Base-by-base conservation (phyloP, 345 rosid species). In the Salix udensis region DNA sequence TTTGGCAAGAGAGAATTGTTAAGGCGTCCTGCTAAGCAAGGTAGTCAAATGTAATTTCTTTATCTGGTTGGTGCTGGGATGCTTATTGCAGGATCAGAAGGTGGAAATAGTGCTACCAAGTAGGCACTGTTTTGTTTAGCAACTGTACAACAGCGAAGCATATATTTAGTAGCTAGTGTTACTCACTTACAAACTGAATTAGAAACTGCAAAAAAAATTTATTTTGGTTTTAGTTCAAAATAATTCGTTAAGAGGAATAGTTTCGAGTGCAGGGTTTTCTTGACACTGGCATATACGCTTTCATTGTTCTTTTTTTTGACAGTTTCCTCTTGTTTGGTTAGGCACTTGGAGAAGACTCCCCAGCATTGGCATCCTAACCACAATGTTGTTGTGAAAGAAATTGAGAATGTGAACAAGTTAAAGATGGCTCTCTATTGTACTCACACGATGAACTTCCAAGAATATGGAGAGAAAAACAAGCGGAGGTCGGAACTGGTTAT, bases 371-470 rank as follows among this genome's bases (percentile, higher is more conserved):
- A 80, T 55, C 69, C 79, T 2, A 76, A 44, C 62, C 83, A 80
- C 80, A 76, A 1, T 46, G 58, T 80, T 76, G 77, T 76, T 13
- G 77, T 80, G 66, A 76, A 76, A 68, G 83, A 80, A 53, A 80
- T 80, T 67, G 83, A 80, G 73, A 76, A 76, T 13, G 74, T 80
- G 53, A 80, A 80, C 64, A 67, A 76, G 68, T 40, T 80, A 44
- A 72, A 72, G 58, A 76, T 80, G 79, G 83, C 77, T 39, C 83
- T 80, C 53, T 80, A 74, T 36, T 67, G 73, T 46, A 80, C 46
- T 30, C 83, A 80, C 79, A 80, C 79, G 11, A 80, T 80, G 77
- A 80, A 80, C 73, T 80, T 65, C 73, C 83, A 80, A 76, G 83
- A 80, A 58, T 76, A 8, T 31, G 73, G 53, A 26, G 83, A 80